Evolutionary conservation across 2,329 filamentous ascomycete genomes (phyloP).

Genomic region (Balansia obtecta): DNA sequence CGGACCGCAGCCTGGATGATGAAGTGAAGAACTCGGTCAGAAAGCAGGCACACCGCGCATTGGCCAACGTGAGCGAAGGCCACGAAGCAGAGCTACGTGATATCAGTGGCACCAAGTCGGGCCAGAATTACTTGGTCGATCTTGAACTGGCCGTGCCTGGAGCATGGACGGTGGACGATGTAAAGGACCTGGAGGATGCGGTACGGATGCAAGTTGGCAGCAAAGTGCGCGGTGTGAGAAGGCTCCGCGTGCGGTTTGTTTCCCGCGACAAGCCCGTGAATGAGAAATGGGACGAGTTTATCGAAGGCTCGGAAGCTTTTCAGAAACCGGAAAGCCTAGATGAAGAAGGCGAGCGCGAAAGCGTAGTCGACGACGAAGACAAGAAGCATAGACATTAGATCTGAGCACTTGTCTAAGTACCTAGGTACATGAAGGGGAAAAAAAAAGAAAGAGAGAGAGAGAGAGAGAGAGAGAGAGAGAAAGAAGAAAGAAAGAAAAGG

Average conservation of each 20-base stretch:
- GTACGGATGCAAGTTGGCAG: slow-evolving; percentile 61
- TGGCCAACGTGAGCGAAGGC: slow-evolving; percentile 40
- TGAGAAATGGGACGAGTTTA: slow-evolving; percentile 67
- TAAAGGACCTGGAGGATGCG: slow-evolving; percentile 56
- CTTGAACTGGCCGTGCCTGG: slow-evolving; percentile 72
- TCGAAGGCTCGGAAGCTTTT: slow-evolving; percentile 42
- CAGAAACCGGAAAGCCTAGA: slow-evolving; percentile 48
- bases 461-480: too few species aligned
- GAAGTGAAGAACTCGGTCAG: slow-evolving; percentile 66
- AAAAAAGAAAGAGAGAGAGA: too few species aligned
- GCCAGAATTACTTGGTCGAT: slow-evolving; percentile 91
- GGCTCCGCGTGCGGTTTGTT: slow-evolving; percentile 75
- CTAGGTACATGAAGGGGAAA: too few species aligned
- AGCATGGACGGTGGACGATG: slow-evolving; percentile 61
- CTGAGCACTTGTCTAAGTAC: background rate
- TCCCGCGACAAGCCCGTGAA: slow-evolving; percentile 47
- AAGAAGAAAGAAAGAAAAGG: too few species aligned
- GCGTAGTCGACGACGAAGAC: slow-evolving; percentile 23
- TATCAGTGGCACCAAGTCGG: slow-evolving; percentile 84
- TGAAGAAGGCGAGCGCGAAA: slow-evolving; percentile 28
- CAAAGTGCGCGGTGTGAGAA: slow-evolving; percentile 72
- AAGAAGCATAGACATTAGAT: slow-evolving; percentile 19
- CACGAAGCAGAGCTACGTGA: slow-evolving; percentile 58
- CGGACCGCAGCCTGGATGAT: slow-evolving; percentile 78
- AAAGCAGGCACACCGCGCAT: slow-evolving; percentile 48